These are phyloP conservation scores for Psidium friedrichsthalianum DNA, from an alignment of 345 rosid genomes.

Conservation along the genomic window DNA sequence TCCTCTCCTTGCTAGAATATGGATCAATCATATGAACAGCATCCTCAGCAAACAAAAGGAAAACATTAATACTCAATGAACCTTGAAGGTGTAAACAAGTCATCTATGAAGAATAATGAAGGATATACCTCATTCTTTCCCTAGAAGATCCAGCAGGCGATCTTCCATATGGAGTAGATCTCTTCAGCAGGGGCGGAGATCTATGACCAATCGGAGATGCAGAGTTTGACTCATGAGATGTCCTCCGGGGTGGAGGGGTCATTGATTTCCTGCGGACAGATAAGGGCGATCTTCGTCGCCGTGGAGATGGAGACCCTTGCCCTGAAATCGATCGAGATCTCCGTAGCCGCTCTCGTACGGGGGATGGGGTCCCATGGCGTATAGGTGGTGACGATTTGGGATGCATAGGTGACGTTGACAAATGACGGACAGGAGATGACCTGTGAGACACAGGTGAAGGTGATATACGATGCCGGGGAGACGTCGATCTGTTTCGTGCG, in stretches of 20 bases:
- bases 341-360: not conserved
- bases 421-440: slow-evolving; percentile 17
- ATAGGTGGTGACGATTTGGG: slow-evolving; percentile 26
- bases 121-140: slow-evolving; percentile 39
- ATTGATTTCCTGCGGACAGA: slow-evolving; percentile 26
- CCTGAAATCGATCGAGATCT: slow-evolving; percentile 3
- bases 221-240: slow-evolving; percentile 32
- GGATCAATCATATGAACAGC: not conserved
- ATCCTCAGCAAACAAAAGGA: not conserved
- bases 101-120: not conserved
- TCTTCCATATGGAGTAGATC: slow-evolving; percentile 21
- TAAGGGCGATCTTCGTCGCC: slow-evolving; percentile 18
- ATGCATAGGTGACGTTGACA: slow-evolving; percentile 5
- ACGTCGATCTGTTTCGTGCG: slow-evolving; percentile 5
- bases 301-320: slow-evolving; percentile 16
- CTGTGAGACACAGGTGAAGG: slow-evolving; percentile 13
- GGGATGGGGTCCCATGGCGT: slow-evolving; percentile 29
- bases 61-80: not conserved
- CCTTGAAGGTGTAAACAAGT: not conserved
- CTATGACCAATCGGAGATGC: slow-evolving; percentile 31
- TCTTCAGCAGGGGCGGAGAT: slow-evolving; percentile 31
- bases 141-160: slow-evolving; percentile 29
- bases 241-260: slow-evolving; percentile 25
- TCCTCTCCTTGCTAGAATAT: not conserved
- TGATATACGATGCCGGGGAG: slow-evolving; percentile 20